Conservation (phyloP, 2,329 filamentous ascomycete genomes). For the Sporothrix luriei region DNA sequence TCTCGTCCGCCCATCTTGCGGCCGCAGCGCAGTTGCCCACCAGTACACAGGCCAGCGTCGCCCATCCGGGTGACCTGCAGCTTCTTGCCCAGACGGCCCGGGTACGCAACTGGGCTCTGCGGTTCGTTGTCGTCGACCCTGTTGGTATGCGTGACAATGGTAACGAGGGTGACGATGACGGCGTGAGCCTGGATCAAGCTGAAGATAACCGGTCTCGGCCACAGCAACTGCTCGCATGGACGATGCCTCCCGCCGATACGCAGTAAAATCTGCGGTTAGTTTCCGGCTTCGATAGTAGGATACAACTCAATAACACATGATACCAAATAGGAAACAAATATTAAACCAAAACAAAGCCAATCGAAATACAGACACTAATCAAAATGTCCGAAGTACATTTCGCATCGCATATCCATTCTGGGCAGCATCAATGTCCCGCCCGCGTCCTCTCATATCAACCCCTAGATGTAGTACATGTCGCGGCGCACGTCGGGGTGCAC, state of each 20-base stretch:
- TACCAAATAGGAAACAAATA: neutral
- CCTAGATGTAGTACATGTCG: constrained; percentile 60
- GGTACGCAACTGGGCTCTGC: constrained; percentile 74
- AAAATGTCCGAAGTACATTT: no score
- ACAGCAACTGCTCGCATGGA: constrained; percentile 5
- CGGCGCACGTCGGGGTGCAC: constrained; percentile 51
- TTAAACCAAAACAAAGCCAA: constrained; percentile 2
- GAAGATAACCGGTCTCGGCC: neutral
- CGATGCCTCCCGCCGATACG: constrained; percentile 39
- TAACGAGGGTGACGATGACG: neutral
- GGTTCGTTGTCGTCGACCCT: constrained; percentile 57
- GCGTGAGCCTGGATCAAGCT: neutral
- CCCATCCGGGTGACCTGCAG: constrained; percentile 34
- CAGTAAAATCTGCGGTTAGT: constrained; percentile 28
- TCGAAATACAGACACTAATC: neutral
- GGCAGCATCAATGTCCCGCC: neutral
- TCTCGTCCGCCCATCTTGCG: constrained; percentile 55
- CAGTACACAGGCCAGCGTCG: constrained; percentile 34
- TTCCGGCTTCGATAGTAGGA: neutral
- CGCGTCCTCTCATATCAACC: neutral
- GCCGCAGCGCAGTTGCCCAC: constrained; percentile 38
- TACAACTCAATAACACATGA: neutral
- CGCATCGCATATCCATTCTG: no score
- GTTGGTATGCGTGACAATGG: neutral
- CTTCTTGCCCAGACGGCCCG: constrained; percentile 65